Conservation (phyloP, 2,329 filamentous ascomycete species). For the Aspergillus sp. region DNA sequence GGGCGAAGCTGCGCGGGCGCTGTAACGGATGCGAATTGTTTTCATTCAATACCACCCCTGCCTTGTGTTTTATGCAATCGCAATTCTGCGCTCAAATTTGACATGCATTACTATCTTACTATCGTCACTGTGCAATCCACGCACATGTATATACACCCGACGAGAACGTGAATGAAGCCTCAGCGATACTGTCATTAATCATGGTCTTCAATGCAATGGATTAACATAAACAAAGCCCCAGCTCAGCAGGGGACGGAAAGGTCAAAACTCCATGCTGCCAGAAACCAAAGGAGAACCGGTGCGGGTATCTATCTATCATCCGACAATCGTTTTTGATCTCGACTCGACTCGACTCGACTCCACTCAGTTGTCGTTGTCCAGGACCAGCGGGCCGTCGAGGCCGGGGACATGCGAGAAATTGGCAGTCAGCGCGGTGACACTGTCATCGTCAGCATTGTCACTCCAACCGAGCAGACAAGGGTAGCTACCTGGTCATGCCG, state of each 20-base stretch:
- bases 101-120: too few species aligned
- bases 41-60: not conserved
- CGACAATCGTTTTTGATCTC: not conserved
- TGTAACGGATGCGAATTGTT: slow-evolving; percentile 21
- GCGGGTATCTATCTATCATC: slow-evolving; percentile 24
- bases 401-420: slow-evolving; percentile 80
- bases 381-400: slow-evolving; percentile 65
- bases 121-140: too few species aligned
- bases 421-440: slow-evolving; percentile 81
- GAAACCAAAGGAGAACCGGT: slow-evolving; percentile 18
- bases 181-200: not conserved
- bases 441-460: slow-evolving; percentile 36
- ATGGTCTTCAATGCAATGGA: not conserved
- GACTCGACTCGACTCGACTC: not conserved
- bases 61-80: slow-evolving; percentile 7
- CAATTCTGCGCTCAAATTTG: too few species aligned
- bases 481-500: slow-evolving; percentile 70
- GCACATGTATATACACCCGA: not conserved
- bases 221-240: not conserved
- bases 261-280: not conserved
- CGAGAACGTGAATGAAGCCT: not conserved
- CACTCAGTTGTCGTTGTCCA: slow-evolving; percentile 42
- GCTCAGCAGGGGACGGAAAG: not conserved
- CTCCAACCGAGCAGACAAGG: not conserved
- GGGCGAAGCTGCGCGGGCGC: slow-evolving; percentile 60